Evolutionary conservation across 2,329 filamentous ascomycete species (phyloP).

Genomic region (Stemphylium beticola): DNA sequence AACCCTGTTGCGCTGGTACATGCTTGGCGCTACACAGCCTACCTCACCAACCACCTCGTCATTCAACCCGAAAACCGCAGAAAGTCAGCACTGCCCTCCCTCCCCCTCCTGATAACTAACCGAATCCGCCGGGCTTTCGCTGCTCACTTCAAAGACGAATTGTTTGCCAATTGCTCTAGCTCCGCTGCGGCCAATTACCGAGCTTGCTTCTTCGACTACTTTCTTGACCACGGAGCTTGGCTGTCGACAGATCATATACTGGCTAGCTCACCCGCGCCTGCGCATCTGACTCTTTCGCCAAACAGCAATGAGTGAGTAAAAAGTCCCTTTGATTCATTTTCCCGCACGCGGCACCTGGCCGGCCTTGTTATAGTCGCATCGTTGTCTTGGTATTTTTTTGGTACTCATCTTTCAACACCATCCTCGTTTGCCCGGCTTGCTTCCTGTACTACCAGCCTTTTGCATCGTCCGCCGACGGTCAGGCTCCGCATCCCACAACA

Average conservation of each 20-base stretch:
- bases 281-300: constrained; percentile 9
- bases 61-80: too few species aligned
- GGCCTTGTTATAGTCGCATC: constrained; percentile 13
- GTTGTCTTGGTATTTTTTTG: constrained; percentile 11
- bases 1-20: too few species aligned
- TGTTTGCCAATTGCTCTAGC: constrained; percentile 3
- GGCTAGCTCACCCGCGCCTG: constrained; percentile 11
- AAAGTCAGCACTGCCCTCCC: too few species aligned
- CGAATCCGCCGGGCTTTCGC: constrained; percentile 4
- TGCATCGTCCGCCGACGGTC: not conserved
- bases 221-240: constrained; percentile 13
- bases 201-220: not conserved
- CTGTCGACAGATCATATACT: constrained; percentile 16
- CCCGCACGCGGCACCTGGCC: constrained; percentile 8
- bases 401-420: constrained; percentile 3
- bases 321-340: constrained; percentile 12
- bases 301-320: constrained; percentile 29
- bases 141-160: constrained; percentile 1
- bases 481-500: constrained; percentile 9
- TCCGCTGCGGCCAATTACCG: constrained; percentile 9
- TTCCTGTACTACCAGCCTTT: constrained; percentile 1
- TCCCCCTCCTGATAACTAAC: not conserved
- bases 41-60: too few species aligned
- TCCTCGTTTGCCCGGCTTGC: not conserved
- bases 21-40: too few species aligned